Evolutionary conservation across 768 basidiomycete species (phyloP), one percentile per base, ranked within the genome.

Genomic region (Cyclocybe aegerita): DNA sequence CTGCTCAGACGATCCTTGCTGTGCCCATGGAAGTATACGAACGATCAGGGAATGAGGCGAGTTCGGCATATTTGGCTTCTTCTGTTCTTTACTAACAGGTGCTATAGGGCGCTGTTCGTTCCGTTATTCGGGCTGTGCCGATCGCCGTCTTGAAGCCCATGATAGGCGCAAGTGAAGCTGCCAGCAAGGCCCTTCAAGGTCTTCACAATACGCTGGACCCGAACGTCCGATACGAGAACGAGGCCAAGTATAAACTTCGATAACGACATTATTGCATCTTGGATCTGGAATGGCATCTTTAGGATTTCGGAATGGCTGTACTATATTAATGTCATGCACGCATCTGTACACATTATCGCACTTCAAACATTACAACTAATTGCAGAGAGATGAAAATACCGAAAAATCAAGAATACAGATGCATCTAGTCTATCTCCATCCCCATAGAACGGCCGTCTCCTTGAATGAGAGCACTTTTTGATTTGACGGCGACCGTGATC

Each of bases 1-100:
- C 97, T 23, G 97, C 96, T 17, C 96, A 99, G 71, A 99, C 97
- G 0, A 98, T 99, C 54, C 79, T 99, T 34, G 96, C 97, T 0
- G 93, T 99, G 1, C 97, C 97, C 1, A 98, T 98, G 96, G 97
- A 98, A 67, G 93, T 98, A 9, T 96, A 98, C 59, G 97, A 99
- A 69, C 78, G 90, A 52, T 90, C 93, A 8, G 92, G 93, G 7
- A 88, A 86, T 49, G 91, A 97, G 80, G 95, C 89, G 58, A 60
- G 80, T 71, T 43, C n/a, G 43, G 43, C 16, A 2, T 23, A 29
- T 9, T 41, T 12, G 9, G 5, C 23, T 23, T 39, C 40, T 34
- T 36, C 32, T 37, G 15, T 29, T 12, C 55, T 2, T 43, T 37
- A 54, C 53, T 42, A 49, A 54, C 39, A 43, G 33, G 7, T 35